These are phyloP conservation scores for Coemansia sp. DNA, from an alignment of 192 early-diverging fungal species.

Conservation along the genomic window DNA sequence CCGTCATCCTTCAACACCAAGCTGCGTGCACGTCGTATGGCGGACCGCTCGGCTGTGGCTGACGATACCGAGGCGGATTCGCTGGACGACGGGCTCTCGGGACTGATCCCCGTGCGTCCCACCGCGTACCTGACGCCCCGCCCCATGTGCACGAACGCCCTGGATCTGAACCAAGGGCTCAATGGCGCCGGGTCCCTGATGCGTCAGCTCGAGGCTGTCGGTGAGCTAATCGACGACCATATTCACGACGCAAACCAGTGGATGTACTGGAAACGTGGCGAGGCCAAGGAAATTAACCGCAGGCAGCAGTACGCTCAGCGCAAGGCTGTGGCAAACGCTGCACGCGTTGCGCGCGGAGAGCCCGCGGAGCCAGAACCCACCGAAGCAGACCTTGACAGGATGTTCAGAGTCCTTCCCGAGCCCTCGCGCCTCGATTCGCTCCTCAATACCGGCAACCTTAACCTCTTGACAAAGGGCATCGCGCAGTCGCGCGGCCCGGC, in stretches of 20 bases:
- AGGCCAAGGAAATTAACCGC: constrained; percentile 84
- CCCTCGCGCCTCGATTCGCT: constrained; percentile 89
- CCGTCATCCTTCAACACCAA: constrained; percentile 57
- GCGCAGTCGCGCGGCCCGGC: constrained; percentile 92
- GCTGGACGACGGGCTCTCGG: constrained; percentile 44
- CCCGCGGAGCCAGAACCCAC: constrained; percentile 76
- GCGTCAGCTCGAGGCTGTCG: constrained; percentile 69
- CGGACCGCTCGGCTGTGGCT: constrained; percentile 64
- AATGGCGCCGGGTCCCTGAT: constrained; percentile 23
- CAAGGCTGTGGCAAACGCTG: constrained; percentile 74
- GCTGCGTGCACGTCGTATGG: constrained; percentile 57
- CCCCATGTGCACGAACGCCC: constrained; percentile 63
- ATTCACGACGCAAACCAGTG: constrained; percentile 89
- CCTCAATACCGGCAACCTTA: constrained; percentile 87
- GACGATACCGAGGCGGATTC: constrained; percentile 52
- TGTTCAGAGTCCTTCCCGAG: constrained; percentile 75
- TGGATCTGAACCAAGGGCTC: constrained; percentile 67
- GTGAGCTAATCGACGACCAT: constrained; percentile 91
- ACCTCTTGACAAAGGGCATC: constrained; percentile 90
- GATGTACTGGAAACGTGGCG: constrained; percentile 91
- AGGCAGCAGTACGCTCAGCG: constrained; percentile 60
- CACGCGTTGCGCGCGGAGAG: constrained; percentile 66
- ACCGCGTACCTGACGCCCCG: constrained; percentile 47
- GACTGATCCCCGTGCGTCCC: constrained; percentile 41
- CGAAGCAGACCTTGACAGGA: constrained; percentile 56